A percentile compares a stretch with the other conserved stretches of the same genome.
Evolutionary conservation across 805 yeast species (phyloP).

Genomic region (Spathaspora passalidarum): DNA sequence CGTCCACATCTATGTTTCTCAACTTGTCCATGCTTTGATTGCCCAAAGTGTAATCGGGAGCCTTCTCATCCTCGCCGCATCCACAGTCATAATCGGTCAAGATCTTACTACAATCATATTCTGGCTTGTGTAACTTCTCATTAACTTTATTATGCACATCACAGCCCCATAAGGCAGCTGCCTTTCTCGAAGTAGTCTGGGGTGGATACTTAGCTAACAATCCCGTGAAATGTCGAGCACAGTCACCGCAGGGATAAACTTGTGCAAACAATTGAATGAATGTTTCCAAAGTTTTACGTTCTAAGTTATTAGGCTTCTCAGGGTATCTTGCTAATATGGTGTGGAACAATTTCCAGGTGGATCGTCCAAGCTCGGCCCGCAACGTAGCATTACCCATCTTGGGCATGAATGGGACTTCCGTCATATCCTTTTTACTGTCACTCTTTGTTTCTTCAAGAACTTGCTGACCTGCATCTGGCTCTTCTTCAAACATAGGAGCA

Average conservation of each 20-base stretch:
- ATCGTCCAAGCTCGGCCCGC: conserved; percentile 81
- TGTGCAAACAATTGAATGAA: conserved; percentile 79
- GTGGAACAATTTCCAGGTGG: conserved; percentile 89
- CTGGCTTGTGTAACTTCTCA: conserved; percentile 59
- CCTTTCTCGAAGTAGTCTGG: conserved; percentile 68
- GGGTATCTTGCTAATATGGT: conserved; percentile 92
- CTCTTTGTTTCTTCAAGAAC: background rate
- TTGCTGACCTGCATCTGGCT: background rate
- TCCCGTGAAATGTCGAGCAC: conserved; percentile 85
- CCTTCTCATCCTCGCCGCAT: conserved; percentile 75
- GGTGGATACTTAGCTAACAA: conserved; percentile 76
- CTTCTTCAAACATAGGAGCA: conserved; percentile 1
- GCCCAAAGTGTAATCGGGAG: conserved; percentile 39
- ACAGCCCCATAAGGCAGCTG: conserved; percentile 96
- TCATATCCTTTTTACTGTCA: conserved; percentile 6
- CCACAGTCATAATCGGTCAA: conserved; percentile 95
- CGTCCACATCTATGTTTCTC: conserved; percentile 42
- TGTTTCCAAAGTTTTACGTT: conserved; percentile 57
- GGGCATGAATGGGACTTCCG: conserved; percentile 75
- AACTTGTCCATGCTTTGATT: conserved; percentile 37
- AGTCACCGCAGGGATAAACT: conserved; percentile 96
- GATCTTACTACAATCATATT: conserved; percentile 81
- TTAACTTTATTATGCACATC: conserved; percentile 87
- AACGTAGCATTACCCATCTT: conserved; percentile 84
- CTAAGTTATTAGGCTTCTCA: conserved; percentile 65